Evolutionary conservation across 1,284 basidiomycete species (phyloP).

Genomic region (Ustilago curta): DNA sequence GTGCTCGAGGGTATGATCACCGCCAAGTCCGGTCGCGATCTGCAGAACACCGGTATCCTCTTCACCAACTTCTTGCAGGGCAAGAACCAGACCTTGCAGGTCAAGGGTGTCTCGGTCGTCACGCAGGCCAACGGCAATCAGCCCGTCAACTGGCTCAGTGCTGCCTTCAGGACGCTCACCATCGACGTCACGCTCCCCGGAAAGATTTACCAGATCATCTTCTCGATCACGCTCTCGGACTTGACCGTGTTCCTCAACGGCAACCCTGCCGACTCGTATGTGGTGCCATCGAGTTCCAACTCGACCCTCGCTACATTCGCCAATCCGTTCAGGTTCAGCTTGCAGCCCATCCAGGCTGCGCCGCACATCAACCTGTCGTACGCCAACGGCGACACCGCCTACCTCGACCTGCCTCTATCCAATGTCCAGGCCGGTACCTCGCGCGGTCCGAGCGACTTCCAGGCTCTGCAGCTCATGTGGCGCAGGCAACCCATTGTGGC

Average conservation of each 20-base stretch:
- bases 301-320: conserved; percentile 77
- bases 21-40: conserved; percentile 72
- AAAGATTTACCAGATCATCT: conserved; percentile 77
- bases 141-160: conserved; percentile 78
- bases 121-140: conserved; percentile 65
- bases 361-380: conserved; percentile 74
- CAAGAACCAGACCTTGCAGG: conserved; percentile 76
- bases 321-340: conserved; percentile 82
- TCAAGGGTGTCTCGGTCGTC: conserved; percentile 77
- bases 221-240: conserved; percentile 77
- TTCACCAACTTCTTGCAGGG: conserved; percentile 79
- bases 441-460: conserved; percentile 75
- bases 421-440: conserved; percentile 76
- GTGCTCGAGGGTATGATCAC: conserved; percentile 77
- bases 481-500: conserved; percentile 74
- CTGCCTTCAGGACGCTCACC: conserved; percentile 78
- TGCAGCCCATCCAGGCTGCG: conserved; percentile 76
- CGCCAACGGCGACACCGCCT: conserved; percentile 74
- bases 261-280: conserved; percentile 52
- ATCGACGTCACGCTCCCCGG: conserved; percentile 78
- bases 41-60: conserved; percentile 75
- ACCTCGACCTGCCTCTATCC: conserved; percentile 74
- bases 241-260: conserved; percentile 74
- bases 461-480: conserved; percentile 73
- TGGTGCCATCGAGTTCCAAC: conserved; percentile 64